These are phyloP conservation scores for Thraustochytrium striatum DNA, from an alignment of 352 stramenopile genomes.

Conservation along the genomic window DNA sequence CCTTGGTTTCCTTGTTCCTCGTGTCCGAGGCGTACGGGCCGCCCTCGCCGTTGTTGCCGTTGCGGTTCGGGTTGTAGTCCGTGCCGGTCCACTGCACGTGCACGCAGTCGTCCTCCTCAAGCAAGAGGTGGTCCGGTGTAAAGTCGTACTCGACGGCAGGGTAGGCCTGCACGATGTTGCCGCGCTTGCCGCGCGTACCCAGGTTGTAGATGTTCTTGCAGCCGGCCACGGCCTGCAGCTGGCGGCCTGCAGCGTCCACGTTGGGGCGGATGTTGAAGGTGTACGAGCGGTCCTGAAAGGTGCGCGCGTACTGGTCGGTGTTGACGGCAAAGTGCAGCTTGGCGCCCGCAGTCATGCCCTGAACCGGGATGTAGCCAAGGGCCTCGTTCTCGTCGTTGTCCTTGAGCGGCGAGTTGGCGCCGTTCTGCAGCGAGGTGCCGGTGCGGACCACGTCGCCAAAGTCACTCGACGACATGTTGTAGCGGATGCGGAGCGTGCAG, in stretches of 20 bases:
- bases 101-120: conserved; percentile 51
- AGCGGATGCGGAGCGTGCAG: conserved; percentile 54
- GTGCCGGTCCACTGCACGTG: conserved; percentile 58
- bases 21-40: conserved; percentile 56
- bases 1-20: conserved; percentile 47
- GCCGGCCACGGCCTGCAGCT: too few species aligned
- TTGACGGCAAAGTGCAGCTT: conserved; percentile 51
- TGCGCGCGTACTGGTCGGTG: conserved; percentile 60
- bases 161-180: conserved; percentile 60
- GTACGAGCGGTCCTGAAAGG: conserved; percentile 52
- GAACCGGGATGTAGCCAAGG: conserved; percentile 51
- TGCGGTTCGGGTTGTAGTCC: conserved; percentile 57
- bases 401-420: conserved; percentile 42
- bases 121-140: conserved; percentile 47
- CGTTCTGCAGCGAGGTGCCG: conserved; percentile 44
- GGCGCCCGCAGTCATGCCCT: conserved; percentile 49
- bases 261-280: conserved; percentile 24
- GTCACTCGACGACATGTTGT: conserved; percentile 56
- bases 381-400: conserved; percentile 47
- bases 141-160: conserved; percentile 59
- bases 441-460: conserved; percentile 42
- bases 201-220: conserved; percentile 55
- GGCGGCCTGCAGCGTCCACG: too few species aligned
- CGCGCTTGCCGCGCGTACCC: conserved; percentile 56
- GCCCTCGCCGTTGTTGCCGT: conserved; percentile 57